These are phyloP conservation scores for Eimeria falciformis DNA, from an alignment of 169 alveolate species.

Conservation along the genomic window DNA sequence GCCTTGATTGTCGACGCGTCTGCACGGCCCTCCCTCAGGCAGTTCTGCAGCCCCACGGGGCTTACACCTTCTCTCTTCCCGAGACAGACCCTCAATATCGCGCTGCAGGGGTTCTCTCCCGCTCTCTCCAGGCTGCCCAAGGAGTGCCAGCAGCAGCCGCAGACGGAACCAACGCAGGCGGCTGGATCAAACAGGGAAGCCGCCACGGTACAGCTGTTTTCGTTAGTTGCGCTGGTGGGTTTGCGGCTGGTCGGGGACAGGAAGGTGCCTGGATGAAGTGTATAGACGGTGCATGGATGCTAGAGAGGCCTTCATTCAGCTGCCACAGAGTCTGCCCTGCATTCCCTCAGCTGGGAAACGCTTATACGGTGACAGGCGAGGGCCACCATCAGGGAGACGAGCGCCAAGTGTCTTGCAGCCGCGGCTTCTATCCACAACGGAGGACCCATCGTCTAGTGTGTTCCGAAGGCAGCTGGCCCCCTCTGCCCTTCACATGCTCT, in stretches of 20 bases:
- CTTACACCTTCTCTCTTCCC: conserved; percentile 11
- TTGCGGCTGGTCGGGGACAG: conserved; percentile 58
- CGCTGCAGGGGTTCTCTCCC: background rate
- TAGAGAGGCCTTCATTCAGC: conserved; percentile 49
- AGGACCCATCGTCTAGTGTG: conserved; percentile 58
- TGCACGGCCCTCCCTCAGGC: conserved; percentile 49
- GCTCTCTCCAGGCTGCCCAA: conserved; percentile 17
- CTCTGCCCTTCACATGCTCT: conserved; percentile 70
- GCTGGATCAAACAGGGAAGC: background rate
- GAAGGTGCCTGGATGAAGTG: conserved; percentile 65
- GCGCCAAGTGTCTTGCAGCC: conserved; percentile 64
- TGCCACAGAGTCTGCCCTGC: conserved; percentile 66
- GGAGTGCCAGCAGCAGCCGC: background rate
- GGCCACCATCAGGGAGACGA: conserved; percentile 71
- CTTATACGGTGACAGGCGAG: conserved; percentile 70
- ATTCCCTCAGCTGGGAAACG: conserved; percentile 57
- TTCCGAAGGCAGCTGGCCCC: conserved; percentile 70
- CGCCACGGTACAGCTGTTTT: conserved; percentile 66
- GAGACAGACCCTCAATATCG: background rate
- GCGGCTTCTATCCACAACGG: conserved; percentile 76
- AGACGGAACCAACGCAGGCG: background rate
- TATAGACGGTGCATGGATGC: conserved; percentile 62
- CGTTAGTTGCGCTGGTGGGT: conserved; percentile 69
- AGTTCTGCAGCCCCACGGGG: conserved; percentile 30
- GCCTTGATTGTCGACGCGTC: conserved; percentile 70